Base-by-base conservation (phyloP, 2,329 filamentous ascomycete species). In the Cladophialophora carrionii region DNA sequence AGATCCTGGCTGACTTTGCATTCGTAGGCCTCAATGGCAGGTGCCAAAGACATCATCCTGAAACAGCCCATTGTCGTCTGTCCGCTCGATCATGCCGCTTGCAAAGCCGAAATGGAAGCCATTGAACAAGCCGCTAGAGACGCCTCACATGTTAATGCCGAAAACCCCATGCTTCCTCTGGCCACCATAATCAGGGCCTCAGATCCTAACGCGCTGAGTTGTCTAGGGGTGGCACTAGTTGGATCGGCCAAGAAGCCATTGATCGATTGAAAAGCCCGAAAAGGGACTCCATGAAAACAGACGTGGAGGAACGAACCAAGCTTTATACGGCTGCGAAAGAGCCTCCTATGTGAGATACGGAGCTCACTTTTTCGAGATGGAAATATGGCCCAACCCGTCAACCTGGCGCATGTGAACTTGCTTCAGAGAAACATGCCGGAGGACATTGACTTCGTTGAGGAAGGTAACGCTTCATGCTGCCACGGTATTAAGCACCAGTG, bases 101-200 rank as follows among this genome's bases (percentile, higher is more conserved):
- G 95, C 80, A 97, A 96, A 77, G 93, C 97, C 75, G 95, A 98
- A 79, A 97, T 99, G 92, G 93, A 96, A 73, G 93, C 93, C 43
- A 98, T 99, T 69, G 93, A 97, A 75, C 92, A 96, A 78, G 91
- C 95, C 0, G 95, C 95, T 51, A 94, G 93, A 77, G 94, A 98
- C 72, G 94, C 95, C 1, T 90, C 91, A 17, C 87, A 90, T 67
- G 89, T 98, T 66, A 92, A 94, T 71, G 90, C 90, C 0, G 91
- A 96, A 67, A 95, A 95, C 72, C 95, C 93, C 0, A 93, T 96
- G 88, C 79, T 97, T n/a, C 93, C 95, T 0, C 89, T 93, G 0
- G 88, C 89, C 68, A 88, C 86, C 7, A 95, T 99, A 68, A 86
- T 98, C 64, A 83, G 90, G 57, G 88, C 91, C 4, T 88, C 85